phyloP scores from a whole-genome alignment of 116 monocot species.

The Dioscorea cayenensis region DNA sequence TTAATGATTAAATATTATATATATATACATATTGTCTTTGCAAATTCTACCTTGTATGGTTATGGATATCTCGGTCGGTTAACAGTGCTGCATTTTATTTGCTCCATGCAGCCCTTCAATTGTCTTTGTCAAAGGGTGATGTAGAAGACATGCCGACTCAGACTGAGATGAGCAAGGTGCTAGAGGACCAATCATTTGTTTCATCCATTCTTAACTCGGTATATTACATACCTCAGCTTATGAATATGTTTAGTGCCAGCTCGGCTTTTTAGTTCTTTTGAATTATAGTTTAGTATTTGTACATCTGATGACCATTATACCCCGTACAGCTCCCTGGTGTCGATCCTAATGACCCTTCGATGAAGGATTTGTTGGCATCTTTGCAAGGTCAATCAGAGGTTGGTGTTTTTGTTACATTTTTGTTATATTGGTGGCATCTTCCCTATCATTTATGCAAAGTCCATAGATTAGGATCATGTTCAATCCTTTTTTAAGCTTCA shows the following conservation, averaged over 20 bases:
- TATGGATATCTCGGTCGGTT: constrained; percentile 1
- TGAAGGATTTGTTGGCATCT: constrained; percentile 76
- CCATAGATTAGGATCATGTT: background rate
- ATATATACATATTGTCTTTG: too few relatives aligned
- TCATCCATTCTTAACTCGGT: constrained; percentile 90
- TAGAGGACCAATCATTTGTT: constrained; percentile 86
- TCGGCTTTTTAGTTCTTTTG: background rate
- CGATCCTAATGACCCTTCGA: constrained; percentile 86
- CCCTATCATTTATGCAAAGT: background rate
- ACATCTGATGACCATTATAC: background rate
- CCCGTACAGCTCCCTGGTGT: constrained; percentile 77
- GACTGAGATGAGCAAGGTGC: constrained; percentile 64
- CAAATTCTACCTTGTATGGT: background rate
- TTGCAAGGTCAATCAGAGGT: constrained; percentile 72
- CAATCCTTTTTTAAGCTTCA: background rate
- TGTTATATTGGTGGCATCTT: background rate
- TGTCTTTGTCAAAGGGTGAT: constrained; percentile 57
- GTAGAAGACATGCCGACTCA: constrained; percentile 26
- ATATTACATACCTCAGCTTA: constrained; percentile 2
- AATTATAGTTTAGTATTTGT: background rate
- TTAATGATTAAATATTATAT: background rate
- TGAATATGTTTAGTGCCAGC: background rate
- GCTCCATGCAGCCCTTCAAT: constrained; percentile 70
- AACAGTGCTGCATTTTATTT: background rate
- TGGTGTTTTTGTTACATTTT: background rate